Percentiles rank a stretch among this genome's conserved stretches.
phyloP scores from a whole-genome alignment of 495 filamentous ascomycete species.

The Hypoxylon cercidicola region DNA sequence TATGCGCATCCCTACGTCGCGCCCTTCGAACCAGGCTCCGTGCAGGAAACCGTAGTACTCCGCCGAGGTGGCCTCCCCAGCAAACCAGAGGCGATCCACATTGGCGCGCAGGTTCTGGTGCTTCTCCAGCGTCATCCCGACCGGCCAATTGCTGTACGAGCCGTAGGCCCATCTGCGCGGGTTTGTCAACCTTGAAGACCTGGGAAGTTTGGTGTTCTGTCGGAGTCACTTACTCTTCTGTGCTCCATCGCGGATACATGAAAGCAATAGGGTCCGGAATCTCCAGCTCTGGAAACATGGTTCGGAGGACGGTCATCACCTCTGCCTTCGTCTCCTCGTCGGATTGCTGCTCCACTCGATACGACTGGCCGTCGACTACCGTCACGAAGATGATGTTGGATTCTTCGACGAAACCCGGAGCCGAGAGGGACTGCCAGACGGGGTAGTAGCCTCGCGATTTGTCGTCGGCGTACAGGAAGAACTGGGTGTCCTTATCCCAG shows the following conservation, averaged over 20 bases:
- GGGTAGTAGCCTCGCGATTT: slow-evolving; percentile 73
- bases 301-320: slow-evolving; percentile 67
- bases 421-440: slow-evolving; percentile 73
- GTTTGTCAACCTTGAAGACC: slow-evolving; percentile 3
- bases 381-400: slow-evolving; percentile 78
- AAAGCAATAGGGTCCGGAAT: slow-evolving; percentile 76
- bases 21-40: slow-evolving; percentile 68
- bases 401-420: slow-evolving; percentile 67
- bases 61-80: slow-evolving; percentile 75
- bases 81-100: slow-evolving; percentile 72
- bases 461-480: slow-evolving; percentile 76
- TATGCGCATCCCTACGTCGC: slow-evolving; percentile 62
- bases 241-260: slow-evolving; percentile 76
- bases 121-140: slow-evolving; percentile 70
- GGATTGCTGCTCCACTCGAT: slow-evolving; percentile 70
- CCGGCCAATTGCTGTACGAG: slow-evolving; percentile 79
- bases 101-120: slow-evolving; percentile 82
- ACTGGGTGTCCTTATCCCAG: slow-evolving; percentile 74
- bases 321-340: slow-evolving; percentile 69
- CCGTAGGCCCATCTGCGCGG: slow-evolving; percentile 67
- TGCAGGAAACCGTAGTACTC: slow-evolving; percentile 80
- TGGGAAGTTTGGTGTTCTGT: not conserved
- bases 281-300: slow-evolving; percentile 70
- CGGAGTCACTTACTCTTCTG: slow-evolving; percentile 51
- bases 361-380: slow-evolving; percentile 69